Base-by-base conservation (phyloP, 139 green algal species). In the Closterium sp. region DNA sequence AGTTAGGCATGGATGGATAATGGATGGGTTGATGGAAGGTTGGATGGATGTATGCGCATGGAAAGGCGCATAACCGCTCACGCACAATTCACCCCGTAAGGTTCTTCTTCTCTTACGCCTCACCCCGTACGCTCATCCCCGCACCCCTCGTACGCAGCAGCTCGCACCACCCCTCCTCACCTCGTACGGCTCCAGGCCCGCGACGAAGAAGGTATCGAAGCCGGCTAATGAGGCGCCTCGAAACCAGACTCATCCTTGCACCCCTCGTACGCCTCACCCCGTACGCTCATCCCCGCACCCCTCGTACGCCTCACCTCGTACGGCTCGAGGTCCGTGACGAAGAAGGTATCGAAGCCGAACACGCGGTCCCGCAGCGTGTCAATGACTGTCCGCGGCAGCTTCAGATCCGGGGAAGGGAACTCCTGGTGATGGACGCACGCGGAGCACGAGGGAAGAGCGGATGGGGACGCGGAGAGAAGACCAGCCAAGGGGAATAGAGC, bases 291-390 rank as follows among this genome's bases (percentile, higher is more conserved):
- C 19, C 19, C 27, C 84, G 17, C 84, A 30, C 22, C 84, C 84
- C 9, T 9, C 79, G 24, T 86, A 5, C 6, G 6, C 84, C 84
- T 21, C 90, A 90, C 90, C 90, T 84, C 90, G 42, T 93, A 92
- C 13, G 92, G 92, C 62, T 92, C 89, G 31, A 38, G 45, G 28
- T 62, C 70, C 5, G 97, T 98, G 17, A 98, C 97, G 93, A 97
- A 98, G 92, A 98, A 97, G 2, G 96, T 97, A 92, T 98, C 97
- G 85, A 98, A 97, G 17, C 95, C 95, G 92, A 98, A 98, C 62
- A 98, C 96, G 10, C 93, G 95, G 31, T 95, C 92, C 19, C 96
- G 95, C 32, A 98, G 92, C 50, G 92, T 92, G 85, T 97, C 95
- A 31, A 98, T 96, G 4, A 97, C 96, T 0, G 97, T 96, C 38